Percentiles rank a stretch among this genome's conserved stretches.
These are phyloP conservation scores for Chaetomiaceae sp. DNA, from an alignment of 2,329 filamentous ascomycete species.

Conservation along the genomic window DNA sequence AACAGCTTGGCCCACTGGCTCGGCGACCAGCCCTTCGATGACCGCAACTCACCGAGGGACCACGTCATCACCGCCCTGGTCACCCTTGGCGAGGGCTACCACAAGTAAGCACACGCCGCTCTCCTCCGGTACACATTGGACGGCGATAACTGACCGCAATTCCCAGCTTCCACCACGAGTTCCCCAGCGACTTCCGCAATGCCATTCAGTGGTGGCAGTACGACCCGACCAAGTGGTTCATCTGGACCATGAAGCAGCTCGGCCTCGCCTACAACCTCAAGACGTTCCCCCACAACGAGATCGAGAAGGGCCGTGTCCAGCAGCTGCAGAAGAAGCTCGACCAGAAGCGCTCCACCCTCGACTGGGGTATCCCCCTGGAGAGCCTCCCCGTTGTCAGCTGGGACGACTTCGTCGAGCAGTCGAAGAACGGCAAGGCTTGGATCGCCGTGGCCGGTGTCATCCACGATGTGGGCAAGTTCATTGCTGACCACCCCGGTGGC, in stretches of 20 bases:
- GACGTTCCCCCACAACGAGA: conserved; percentile 87
- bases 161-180: conserved; percentile 76
- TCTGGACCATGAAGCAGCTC: conserved; percentile 78
- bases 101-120: conserved; percentile 49
- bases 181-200: conserved; percentile 89
- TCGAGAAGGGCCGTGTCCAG: conserved; percentile 85
- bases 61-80: conserved; percentile 81
- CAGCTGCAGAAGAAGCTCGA: conserved; percentile 91
- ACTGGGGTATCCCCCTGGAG: conserved; percentile 83
- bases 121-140: background rate
- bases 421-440: conserved; percentile 72
- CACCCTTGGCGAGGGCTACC: conserved; percentile 80
- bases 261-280: conserved; percentile 83
- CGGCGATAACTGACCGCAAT: background rate
- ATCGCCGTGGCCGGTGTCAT: conserved; percentile 78
- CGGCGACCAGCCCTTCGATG: conserved; percentile 86
- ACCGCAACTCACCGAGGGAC: conserved; percentile 85
- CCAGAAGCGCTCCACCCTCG: conserved; percentile 73
- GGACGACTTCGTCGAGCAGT: conserved; percentile 77
- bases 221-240: conserved; percentile 86
- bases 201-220: conserved; percentile 90
- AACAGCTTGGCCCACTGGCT: conserved; percentile 90
- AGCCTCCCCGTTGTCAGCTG: conserved; percentile 80
- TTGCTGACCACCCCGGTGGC: conserved; percentile 86
- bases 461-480: conserved; percentile 78